Evolutionary conservation across 208 protist species (phyloP).

Genomic region (Crithidia bombi): DNA sequence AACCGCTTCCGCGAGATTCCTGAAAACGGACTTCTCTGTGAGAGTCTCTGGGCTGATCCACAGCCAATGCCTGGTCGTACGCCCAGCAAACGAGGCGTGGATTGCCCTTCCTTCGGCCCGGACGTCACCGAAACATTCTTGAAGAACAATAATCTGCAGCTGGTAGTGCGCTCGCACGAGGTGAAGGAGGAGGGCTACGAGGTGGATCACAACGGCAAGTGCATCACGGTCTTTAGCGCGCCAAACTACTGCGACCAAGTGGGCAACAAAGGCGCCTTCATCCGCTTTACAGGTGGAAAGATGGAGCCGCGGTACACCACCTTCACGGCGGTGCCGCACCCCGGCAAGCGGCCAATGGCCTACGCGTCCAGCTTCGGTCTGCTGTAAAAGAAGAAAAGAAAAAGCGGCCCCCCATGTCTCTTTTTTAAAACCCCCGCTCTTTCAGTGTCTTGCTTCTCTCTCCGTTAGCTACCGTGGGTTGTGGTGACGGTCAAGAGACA

Average conservation of each 20-base stretch:
- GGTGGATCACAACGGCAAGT: conserved; percentile 92
- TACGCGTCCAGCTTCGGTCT: conserved; percentile 74
- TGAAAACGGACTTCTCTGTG: conserved; percentile 95
- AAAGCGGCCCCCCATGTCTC: neutral
- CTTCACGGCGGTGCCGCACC: conserved; percentile 74
- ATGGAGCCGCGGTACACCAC: conserved; percentile 84
- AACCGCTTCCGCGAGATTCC: conserved; percentile 96
- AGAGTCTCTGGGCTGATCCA: conserved; percentile 97
- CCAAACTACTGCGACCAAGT: conserved; percentile 99
- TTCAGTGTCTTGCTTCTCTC: no score
- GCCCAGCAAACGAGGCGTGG: conserved; percentile 96
- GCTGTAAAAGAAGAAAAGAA: conserved; percentile 34
- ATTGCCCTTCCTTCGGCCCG: conserved; percentile 96
- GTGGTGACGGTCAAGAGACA: no score
- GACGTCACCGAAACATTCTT: conserved; percentile 97
- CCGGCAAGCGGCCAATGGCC: conserved; percentile 83
- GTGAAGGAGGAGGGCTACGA: conserved; percentile 97
- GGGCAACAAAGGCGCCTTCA: conserved; percentile 92
- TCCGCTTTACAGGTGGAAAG: conserved; percentile 81
- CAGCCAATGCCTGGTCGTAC: conserved; percentile 91
- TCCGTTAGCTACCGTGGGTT: no score
- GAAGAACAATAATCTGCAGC: conserved; percentile 92
- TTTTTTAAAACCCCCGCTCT: no score
- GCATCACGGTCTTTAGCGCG: conserved; percentile 97
- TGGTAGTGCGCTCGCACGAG: conserved; percentile 97